phyloP scores from a whole-genome alignment of 192 early-diverging fungal species.

The Coemansia sp. region DNA sequence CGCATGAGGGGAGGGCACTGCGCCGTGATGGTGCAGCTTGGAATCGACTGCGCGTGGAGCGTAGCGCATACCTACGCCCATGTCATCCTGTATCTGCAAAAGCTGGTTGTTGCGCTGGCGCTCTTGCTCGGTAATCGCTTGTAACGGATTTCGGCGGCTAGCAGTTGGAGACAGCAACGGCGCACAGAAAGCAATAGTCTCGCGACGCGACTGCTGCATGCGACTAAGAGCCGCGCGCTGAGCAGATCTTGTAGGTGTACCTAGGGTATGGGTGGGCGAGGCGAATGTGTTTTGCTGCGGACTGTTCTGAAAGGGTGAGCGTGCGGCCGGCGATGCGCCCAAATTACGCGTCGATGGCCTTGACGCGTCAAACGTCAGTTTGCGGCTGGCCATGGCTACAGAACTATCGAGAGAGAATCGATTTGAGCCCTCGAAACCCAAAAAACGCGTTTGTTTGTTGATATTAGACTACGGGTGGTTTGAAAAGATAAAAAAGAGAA shows the following conservation, averaged over 20 bases:
- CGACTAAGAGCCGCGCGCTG: conserved; percentile 40
- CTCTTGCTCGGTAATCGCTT: conserved; percentile 45
- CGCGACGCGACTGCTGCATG: conserved; percentile 17
- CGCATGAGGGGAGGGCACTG: neutral
- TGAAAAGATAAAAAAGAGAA: neutral
- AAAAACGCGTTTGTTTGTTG: neutral
- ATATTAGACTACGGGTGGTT: neutral
- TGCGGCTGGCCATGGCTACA: conserved; percentile 42
- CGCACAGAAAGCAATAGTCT: conserved; percentile 14
- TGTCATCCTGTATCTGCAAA: neutral
- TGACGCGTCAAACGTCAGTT: conserved; percentile 51
- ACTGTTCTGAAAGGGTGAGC: conserved; percentile 20
- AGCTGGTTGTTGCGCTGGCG: conserved; percentile 25
- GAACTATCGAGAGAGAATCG: neutral
- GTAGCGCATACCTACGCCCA: neutral
- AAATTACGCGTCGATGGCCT: conserved; percentile 30
- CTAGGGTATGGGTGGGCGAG: conserved; percentile 30
- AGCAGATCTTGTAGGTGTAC: conserved; percentile 38
- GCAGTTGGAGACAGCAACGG: conserved; percentile 7
- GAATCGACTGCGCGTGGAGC: neutral
- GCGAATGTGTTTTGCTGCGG: conserved; percentile 15
- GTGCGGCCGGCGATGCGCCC: conserved; percentile 39
- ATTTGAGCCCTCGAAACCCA: neutral
- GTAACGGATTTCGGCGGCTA: conserved; percentile 31
- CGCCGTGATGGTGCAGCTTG: neutral